Percentiles rank a stretch among this genome's conserved stretches.
These are phyloP conservation scores for Epichloe uncinata DNA, from an alignment of 2,329 filamentous ascomycete species.

Conservation along the genomic window DNA sequence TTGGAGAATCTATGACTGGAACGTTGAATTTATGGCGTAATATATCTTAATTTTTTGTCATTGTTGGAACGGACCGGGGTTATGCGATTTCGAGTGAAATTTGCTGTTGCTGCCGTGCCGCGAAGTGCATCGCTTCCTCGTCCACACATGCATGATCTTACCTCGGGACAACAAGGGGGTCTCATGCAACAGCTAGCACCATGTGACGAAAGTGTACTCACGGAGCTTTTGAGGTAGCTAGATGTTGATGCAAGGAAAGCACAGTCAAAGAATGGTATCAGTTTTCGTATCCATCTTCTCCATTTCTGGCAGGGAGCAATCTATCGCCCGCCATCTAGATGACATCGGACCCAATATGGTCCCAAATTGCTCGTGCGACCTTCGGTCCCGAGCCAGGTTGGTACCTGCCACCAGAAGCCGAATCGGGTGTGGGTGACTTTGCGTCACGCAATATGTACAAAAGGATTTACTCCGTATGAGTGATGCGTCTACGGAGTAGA, in stretches of 20 bases:
- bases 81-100: not conserved
- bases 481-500: not conserved
- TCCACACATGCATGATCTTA: not conserved
- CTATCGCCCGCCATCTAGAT: not conserved
- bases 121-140: not conserved
- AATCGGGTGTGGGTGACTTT: too few relatives aligned
- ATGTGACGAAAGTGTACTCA: not conserved
- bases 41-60: conserved; percentile 1
- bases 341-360: not conserved
- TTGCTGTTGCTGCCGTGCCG: not conserved
- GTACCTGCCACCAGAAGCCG: not conserved
- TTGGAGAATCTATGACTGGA: not conserved
- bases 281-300: too few relatives aligned
- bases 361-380: not conserved
- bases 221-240: not conserved
- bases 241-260: not conserved
- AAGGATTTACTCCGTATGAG: too few relatives aligned
- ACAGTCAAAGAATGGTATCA: not conserved
- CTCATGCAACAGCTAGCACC: not conserved
- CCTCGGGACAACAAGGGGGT: not conserved
- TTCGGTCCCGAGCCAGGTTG: not conserved
- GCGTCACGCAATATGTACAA: not conserved
- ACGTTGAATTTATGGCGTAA: conserved; percentile 4
- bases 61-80: not conserved
- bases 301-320: not conserved